Evolutionary conservation across 1,284 basidiomycete species (phyloP).

Genomic region (Ceratorhiza oryzae-sativae): DNA sequence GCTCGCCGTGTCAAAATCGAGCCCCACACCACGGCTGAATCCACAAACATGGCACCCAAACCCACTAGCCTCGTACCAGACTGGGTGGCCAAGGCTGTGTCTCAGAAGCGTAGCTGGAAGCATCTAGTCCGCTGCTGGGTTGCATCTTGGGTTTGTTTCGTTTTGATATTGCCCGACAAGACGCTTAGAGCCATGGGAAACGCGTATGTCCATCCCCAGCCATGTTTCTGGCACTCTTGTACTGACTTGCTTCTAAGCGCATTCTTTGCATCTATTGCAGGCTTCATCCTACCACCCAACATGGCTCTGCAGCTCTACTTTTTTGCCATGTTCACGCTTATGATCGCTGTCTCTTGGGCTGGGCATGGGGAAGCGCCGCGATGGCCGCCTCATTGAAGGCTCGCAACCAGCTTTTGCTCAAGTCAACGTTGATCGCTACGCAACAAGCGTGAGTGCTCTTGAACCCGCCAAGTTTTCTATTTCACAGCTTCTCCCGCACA

Average conservation of each 20-base stretch:
- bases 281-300: conserved; percentile 38
- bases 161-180: conserved; percentile 38
- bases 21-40: background rate
- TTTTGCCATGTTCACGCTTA: conserved; percentile 56
- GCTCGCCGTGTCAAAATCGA: conserved; percentile 18
- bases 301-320: conserved; percentile 41
- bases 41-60: background rate
- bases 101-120: conserved; percentile 35
- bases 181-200: conserved; percentile 36
- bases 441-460: conserved; percentile 54
- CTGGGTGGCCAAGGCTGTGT: conserved; percentile 24
- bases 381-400: conserved; percentile 72
- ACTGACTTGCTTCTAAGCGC: conserved; percentile 9
- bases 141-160: conserved; percentile 38
- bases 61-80: conserved; percentile 4
- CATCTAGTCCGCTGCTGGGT: conserved; percentile 40
- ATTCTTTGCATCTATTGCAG: conserved; percentile 41
- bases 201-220: conserved; percentile 35
- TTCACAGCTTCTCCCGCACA: conserved; percentile 44
- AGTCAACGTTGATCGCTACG: conserved; percentile 57
- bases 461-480: background rate
- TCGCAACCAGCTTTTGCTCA: conserved; percentile 61
- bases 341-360: conserved; percentile 69
- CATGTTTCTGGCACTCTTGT: background rate
- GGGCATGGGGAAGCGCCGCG: conserved; percentile 75